phyloP scores from a whole-genome alignment of 352 stramenopile genomes.

The Phytophthora nicotianae region DNA sequence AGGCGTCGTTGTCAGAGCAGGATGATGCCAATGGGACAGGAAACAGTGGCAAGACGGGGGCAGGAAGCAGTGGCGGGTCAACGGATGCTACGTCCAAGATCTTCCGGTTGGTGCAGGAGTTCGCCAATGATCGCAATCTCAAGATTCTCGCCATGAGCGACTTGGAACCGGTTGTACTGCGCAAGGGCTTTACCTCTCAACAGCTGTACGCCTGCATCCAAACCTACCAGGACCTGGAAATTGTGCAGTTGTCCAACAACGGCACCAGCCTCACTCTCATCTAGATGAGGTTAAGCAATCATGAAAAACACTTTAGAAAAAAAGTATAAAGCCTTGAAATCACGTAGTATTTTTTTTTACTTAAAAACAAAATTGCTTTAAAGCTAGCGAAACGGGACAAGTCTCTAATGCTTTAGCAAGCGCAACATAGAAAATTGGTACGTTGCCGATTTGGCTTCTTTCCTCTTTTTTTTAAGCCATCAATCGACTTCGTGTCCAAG shows the following conservation, averaged over 20 bases:
- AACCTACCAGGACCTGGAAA: slow-evolving; percentile 92
- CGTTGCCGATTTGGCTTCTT: too few relatives aligned
- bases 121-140: slow-evolving; percentile 75
- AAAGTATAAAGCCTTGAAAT: too few relatives aligned
- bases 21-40: slow-evolving; percentile 61
- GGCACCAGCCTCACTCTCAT: slow-evolving; percentile 85
- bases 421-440: too few relatives aligned
- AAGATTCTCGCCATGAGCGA: slow-evolving; percentile 86
- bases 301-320: too few relatives aligned
- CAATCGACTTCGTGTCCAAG: too few relatives aligned
- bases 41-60: slow-evolving; percentile 27
- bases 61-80: slow-evolving; percentile 37
- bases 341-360: too few relatives aligned
- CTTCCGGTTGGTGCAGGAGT: slow-evolving; percentile 96
- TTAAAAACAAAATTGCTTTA: too few relatives aligned
- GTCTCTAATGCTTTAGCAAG: too few relatives aligned
- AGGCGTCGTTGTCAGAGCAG: slow-evolving; percentile 93
- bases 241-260: slow-evolving; percentile 81
- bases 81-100: slow-evolving; percentile 95
- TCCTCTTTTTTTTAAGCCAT: too few relatives aligned
- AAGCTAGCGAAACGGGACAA: too few relatives aligned
- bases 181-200: slow-evolving; percentile 96
- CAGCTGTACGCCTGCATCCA: slow-evolving; percentile 95
- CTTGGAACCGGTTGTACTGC: slow-evolving; percentile 94
- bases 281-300: slow-evolving; percentile 1